Base-by-base conservation (phyloP, 2,329 filamentous ascomycete genomes). In the Aaosphaeria arxii region DNA sequence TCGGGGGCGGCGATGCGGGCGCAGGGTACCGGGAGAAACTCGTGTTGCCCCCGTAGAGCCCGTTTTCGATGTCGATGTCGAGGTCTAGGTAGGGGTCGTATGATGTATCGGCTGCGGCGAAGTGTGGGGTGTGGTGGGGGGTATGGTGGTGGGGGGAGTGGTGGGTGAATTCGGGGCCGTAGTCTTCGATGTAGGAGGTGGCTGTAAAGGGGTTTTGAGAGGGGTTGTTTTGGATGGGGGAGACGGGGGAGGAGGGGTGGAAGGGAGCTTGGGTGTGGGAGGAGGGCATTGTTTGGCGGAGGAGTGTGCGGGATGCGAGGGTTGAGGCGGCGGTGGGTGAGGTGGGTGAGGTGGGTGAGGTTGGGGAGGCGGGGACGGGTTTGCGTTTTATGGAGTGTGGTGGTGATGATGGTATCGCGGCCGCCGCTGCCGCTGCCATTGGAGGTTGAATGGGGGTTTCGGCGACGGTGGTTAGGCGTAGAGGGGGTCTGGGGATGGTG, bases 111-210 rank as follows among this genome's bases (percentile, higher is more conserved):
- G 3, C 17, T 24, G 17, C 17, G 17, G 17, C 17, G 17, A n/a
- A n/a, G n/a, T n/a, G n/a, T n/a, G n/a, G n/a, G n/a, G n/a, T 24
- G 17, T 24, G 3, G 3, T 24, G 17, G 17, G 17, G 17, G 17
- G 17, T 24, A 24, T 24, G 17, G 17, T 24, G 39, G 7, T 41
- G 39, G 7, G 7, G 52, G 44, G 59, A 68, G 17, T 24, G 39
- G 7, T 41, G 39, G 7, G 7, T 53, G 44, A 59, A 68, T 39
- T 67, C 65, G 2, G 65, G 61, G 4, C 62, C 62, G 31, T 66
- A 67, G 47, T 67, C 62, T 35, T 69, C 66, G 11, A 62, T 50
- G 40, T 68, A 69, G 3, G 47, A 45, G 6, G 59, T 55, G 35
- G 59, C 60, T 7, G 45, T 50, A 43, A 66, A 69, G 2, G 63